Percentiles rank a stretch among this genome's conserved stretches.
Conservation (phyloP, 2,329 filamentous ascomycete genomes). For the Davidsoniella virescens region DNA sequence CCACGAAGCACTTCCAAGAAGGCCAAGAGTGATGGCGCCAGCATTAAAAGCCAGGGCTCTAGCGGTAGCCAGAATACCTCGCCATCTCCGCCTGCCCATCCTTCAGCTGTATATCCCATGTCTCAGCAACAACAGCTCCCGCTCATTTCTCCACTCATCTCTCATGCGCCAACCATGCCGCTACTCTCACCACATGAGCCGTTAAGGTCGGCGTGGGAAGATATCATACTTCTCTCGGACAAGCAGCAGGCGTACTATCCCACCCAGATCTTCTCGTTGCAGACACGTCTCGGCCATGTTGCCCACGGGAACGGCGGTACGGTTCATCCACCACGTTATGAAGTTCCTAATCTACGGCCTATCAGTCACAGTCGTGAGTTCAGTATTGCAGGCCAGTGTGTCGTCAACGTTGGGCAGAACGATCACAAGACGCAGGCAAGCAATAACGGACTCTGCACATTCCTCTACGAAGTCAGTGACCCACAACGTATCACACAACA, state of each 20-base stretch:
- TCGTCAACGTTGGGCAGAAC: conserved; percentile 20
- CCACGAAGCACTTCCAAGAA: conserved; percentile 24
- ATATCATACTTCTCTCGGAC: conserved; percentile 26
- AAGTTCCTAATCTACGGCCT: conserved; percentile 23
- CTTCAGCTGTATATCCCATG: not conserved
- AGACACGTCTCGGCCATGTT: conserved; percentile 22
- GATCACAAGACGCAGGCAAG: conserved; percentile 18
- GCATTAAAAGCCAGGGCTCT: conserved; percentile 18
- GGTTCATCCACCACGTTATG: conserved; percentile 20
- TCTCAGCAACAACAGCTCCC: conserved; percentile 5
- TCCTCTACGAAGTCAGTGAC: conserved; percentile 35
- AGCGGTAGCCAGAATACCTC: conserved; percentile 15
- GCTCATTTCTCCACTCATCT: conserved; percentile 3
- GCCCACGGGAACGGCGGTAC: not conserved
- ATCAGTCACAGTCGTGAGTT: conserved; percentile 23
- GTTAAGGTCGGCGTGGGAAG: conserved; percentile 34
- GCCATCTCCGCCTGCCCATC: not conserved
- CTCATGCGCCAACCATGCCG: not conserved
- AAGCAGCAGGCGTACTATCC: conserved; percentile 21
- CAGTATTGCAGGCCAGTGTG: conserved; percentile 27
- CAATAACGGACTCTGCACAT: conserved; percentile 30
- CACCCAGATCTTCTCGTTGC: conserved; percentile 29
- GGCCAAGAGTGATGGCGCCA: conserved; percentile 10
- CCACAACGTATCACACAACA: not conserved
- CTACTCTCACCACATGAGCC: conserved; percentile 20